Conservation (phyloP, 192 early-diverging fungal genomes). For the Funneliformis geosporum region DNA sequence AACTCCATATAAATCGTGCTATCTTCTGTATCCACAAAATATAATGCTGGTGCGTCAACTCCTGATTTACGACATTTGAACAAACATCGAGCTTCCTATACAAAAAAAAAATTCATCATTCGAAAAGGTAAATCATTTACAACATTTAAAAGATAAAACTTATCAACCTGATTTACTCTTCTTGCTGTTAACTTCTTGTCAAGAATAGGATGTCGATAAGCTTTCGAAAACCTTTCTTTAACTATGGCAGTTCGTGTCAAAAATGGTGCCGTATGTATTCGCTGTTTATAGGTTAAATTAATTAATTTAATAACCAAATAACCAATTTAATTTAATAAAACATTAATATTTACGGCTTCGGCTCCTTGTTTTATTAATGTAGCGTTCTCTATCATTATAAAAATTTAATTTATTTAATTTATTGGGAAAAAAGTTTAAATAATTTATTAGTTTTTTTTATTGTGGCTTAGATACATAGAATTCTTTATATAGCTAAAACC, state of each 20-base stretch:
- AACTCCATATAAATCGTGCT: slow-evolving; percentile 90
- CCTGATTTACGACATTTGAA: slow-evolving; percentile 67
- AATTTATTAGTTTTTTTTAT: no score
- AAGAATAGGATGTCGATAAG: slow-evolving; percentile 87
- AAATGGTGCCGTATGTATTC: slow-evolving; percentile 73
- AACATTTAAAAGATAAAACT: slow-evolving; percentile 2
- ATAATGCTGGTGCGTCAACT: slow-evolving; percentile 80
- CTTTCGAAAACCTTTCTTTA: slow-evolving; percentile 93
- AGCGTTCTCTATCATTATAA: slow-evolving; percentile 20
- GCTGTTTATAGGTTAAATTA: slow-evolving; percentile 43
- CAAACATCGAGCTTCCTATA: slow-evolving; percentile 81
- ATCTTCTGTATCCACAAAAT: slow-evolving; percentile 72
- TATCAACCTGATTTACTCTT: slow-evolving; percentile 65
- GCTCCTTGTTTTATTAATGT: slow-evolving; percentile 82
- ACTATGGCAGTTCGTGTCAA: slow-evolving; percentile 64
- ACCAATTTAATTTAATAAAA: not conserved
- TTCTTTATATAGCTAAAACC: no score
- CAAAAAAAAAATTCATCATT: not conserved
- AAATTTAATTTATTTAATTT: no score
- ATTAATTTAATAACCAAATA: not conserved
- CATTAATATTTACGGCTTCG: slow-evolving; percentile 68
- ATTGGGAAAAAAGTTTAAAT: no score
- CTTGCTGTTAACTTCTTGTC: slow-evolving; percentile 80
- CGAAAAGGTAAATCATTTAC: not conserved
- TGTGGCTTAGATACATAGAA: no score